Base-by-base conservation (phyloP, 176 grass and related monocot genomes). In the Phoenix roebelenii region DNA sequence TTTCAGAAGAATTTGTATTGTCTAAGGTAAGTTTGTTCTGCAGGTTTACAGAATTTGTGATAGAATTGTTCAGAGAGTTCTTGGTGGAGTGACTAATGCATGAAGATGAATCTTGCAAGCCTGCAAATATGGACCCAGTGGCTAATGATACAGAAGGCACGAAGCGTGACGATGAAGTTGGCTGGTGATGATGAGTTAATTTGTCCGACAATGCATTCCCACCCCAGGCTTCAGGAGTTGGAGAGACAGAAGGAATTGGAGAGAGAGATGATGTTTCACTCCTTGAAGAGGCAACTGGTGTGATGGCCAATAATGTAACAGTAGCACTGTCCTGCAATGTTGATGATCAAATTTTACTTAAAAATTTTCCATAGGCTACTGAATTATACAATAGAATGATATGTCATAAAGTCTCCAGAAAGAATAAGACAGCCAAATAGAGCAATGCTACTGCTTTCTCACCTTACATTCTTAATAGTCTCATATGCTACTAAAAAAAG, bases 21-120 rank as follows among this genome's bases (percentile, higher is more conserved):
- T 78, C 80, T 66, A 80, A 79, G 50, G 66, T 69, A 65, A 66
- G 70, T 82, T 92, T 92, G 67, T 69, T 92, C 69, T 91, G 84
- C 71, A 84, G 69, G 62, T 85, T 89, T 44, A 76, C 70, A 64
- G 80, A 67, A 75, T 73, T 56, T 49, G 72, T 76, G 72, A 63
- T 17, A 18, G 70, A 5, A 48, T 51, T 85, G 61, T 82, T 73
- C 18, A 78, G 67, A 76, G 93, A 85, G 54, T 70, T 82, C 67
- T 80, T 98, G 51, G 61, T 16, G 52, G 79, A 74, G 49, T 76
- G 64, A 63, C 57, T 75, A 39, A 56, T 49, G 50, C 69, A 50
- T 55, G 84, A 83, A 50, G 82, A 57, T 52, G 85, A 79, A 82
- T 92, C 87, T 63, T 80, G 72, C 28, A 73, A 70, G 23, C 78